Percentiles rank a stretch among this genome's conserved stretches.
Conservation (phyloP, 805 yeast species). For the Barnettozyma pratensis region DNA sequence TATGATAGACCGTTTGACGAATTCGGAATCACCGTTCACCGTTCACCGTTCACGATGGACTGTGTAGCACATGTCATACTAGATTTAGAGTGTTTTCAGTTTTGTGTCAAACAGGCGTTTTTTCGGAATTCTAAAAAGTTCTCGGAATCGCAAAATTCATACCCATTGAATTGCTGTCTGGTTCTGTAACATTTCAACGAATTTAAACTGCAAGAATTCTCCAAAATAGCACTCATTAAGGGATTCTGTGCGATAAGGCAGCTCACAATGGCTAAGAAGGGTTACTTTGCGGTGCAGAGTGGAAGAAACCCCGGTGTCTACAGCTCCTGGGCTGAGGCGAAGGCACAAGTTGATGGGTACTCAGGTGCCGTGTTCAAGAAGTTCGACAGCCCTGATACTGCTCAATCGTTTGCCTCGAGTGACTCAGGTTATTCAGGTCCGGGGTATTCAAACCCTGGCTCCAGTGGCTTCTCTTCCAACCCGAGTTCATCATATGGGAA, state of each 20-base stretch:
- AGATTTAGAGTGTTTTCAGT: too few species aligned
- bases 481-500: too few species aligned
- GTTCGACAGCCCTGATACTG: conserved; percentile 41
- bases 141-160: too few species aligned
- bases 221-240: not conserved
- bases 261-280: conserved; percentile 9
- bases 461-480: not conserved
- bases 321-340: conserved; percentile 53
- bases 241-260: not conserved
- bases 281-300: conserved; percentile 48
- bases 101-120: too few species aligned
- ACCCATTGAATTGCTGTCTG: too few species aligned
- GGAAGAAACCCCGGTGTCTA: conserved; percentile 58
- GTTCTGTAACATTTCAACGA: not conserved
- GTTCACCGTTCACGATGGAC: too few species aligned
- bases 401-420: conserved; percentile 34
- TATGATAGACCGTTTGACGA: too few species aligned
- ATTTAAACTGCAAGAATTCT: not conserved
- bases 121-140: too few species aligned
- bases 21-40: too few species aligned
- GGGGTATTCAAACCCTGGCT: not conserved
- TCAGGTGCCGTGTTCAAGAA: conserved; percentile 32
- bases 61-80: too few species aligned
- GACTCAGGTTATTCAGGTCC: not conserved
- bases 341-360: conserved; percentile 44